These are phyloP conservation scores for Neospermospora avenae DNA, from an alignment of 2,329 filamentous ascomycete species.

Conservation along the genomic window DNA sequence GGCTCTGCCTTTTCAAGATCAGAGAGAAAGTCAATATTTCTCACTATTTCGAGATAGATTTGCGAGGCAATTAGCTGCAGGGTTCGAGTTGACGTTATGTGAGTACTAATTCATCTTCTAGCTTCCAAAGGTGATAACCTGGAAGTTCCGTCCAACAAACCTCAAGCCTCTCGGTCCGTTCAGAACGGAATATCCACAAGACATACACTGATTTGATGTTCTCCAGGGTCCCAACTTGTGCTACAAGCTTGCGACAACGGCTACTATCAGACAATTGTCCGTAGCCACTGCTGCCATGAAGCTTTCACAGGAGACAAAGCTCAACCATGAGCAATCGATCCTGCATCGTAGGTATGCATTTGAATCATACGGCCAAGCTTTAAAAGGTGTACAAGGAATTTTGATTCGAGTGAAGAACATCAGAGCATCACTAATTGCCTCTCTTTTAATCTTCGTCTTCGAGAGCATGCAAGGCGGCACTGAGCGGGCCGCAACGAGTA, in stretches of 20 bases:
- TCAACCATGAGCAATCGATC: background rate
- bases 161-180: too few species aligned
- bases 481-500: background rate
- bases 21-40: slow-evolving; percentile 7
- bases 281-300: slow-evolving; percentile 2
- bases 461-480: slow-evolving; percentile 1
- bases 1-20: background rate
- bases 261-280: background rate
- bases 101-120: too few species aligned
- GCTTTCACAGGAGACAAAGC: background rate
- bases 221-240: slow-evolving; percentile 8
- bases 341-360: slow-evolving; percentile 3
- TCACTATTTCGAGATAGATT: slow-evolving; percentile 7
- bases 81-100: slow-evolving; percentile 11
- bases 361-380: background rate
- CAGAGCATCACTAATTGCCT: background rate
- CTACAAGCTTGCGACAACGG: slow-evolving; percentile 13
- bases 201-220: too few species aligned
- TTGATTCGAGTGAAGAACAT: background rate
- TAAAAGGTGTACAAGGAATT: background rate
- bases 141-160: too few species aligned
- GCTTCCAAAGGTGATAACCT: too few species aligned
- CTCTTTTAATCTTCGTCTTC: slow-evolving; percentile 8
- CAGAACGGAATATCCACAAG: too few species aligned
- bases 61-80: slow-evolving; percentile 7